Evolutionary conservation across 2,329 filamentous ascomycete species (phyloP).

Genomic region (Nectriaceae sp.): DNA sequence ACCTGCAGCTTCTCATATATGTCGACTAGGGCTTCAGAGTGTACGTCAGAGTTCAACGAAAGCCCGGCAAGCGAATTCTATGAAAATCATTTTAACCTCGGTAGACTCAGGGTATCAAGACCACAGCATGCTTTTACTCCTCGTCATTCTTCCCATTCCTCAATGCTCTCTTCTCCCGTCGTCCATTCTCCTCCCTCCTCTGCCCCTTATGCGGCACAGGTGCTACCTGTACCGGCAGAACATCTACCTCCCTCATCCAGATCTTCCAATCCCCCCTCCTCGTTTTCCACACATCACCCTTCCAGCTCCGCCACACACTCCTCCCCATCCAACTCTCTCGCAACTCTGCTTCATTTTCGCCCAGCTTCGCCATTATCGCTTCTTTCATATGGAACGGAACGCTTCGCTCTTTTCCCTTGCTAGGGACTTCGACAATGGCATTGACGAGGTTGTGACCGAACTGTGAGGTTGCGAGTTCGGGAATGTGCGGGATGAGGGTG

Average conservation of each 20-base stretch:
- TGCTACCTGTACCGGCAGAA: constrained; percentile 14
- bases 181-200: constrained; percentile 2
- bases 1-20: too few species aligned
- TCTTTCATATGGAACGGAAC: constrained; percentile 62
- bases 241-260: constrained; percentile 54
- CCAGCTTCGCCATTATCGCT: constrained; percentile 51
- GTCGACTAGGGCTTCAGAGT: too few species aligned
- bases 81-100: too few species aligned
- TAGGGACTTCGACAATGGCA: constrained; percentile 51
- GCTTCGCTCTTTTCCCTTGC: constrained; percentile 47
- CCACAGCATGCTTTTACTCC: not conserved
- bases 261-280: constrained; percentile 55
- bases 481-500: constrained; percentile 45
- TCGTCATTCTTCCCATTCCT: constrained; percentile 2
- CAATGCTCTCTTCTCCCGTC: constrained; percentile 10
- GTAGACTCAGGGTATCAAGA: not conserved
- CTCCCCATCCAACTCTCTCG: constrained; percentile 56
- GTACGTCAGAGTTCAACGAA: too few species aligned
- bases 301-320: constrained; percentile 59
- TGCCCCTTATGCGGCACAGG: constrained; percentile 18
- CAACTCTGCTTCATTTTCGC: constrained; percentile 49
- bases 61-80: too few species aligned
- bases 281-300: constrained; percentile 59
- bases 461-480: constrained; percentile 50
- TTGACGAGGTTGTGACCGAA: constrained; percentile 54